Percentiles rank a stretch among this genome's conserved stretches.
phyloP scores from a whole-genome alignment of 805 yeast species.

The Blastobotrys terrestris region DNA sequence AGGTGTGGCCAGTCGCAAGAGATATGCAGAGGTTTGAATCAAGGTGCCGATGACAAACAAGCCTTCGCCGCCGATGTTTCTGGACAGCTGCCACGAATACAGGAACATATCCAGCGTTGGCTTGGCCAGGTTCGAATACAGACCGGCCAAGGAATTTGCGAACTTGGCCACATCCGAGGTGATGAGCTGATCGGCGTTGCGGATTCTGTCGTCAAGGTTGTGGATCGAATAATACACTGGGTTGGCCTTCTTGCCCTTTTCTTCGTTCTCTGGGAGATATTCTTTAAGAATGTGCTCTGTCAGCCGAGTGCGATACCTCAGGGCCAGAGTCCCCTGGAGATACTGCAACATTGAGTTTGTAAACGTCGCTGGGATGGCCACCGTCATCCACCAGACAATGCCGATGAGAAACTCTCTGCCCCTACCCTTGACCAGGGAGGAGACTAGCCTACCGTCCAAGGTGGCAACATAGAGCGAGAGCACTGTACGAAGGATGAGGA shows the following conservation, averaged over 20 bases:
- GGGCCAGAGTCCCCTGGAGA: conserved; percentile 33
- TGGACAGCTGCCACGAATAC: conserved; percentile 70
- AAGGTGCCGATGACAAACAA: conserved; percentile 70
- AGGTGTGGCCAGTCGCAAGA: conserved; percentile 74
- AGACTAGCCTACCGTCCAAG: conserved; percentile 79
- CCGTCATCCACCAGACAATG: conserved; percentile 67
- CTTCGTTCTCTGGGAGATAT: conserved; percentile 60
- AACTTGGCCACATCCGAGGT: conserved; percentile 75
- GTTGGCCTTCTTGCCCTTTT: conserved; percentile 33
- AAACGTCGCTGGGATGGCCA: conserved; percentile 82
- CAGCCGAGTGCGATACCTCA: conserved; percentile 52
- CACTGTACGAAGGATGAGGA: conserved; percentile 62
- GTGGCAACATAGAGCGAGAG: conserved; percentile 78
- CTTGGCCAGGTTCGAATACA: conserved; percentile 78
- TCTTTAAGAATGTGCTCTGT: conserved; percentile 59
- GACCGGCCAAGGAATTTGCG: conserved; percentile 59
- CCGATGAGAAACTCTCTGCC: conserved; percentile 59
- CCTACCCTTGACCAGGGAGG: conserved; percentile 66
- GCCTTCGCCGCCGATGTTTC: conserved; percentile 52
- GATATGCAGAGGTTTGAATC: conserved; percentile 72
- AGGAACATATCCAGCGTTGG: conserved; percentile 74
- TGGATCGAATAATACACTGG: conserved; percentile 71
- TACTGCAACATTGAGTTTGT: conserved; percentile 59
- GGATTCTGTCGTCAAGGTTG: conserved; percentile 49
- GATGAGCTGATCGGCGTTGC: conserved; percentile 77